Evolutionary conservation across 1,284 basidiomycete species (phyloP).

Genomic region (Apiotrichum porosum): DNA sequence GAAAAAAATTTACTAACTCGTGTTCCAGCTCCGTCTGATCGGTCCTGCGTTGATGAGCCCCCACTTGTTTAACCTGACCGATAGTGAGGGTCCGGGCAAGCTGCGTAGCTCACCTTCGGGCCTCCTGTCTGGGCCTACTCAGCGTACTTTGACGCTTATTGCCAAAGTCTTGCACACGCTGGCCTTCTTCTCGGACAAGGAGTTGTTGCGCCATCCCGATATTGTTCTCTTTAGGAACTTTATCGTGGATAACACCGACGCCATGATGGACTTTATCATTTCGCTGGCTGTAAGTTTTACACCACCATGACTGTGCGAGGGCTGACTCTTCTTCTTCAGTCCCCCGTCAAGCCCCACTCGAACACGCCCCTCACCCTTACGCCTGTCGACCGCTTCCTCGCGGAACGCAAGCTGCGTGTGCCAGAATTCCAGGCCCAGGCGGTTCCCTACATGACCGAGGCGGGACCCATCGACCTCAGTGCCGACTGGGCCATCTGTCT

Average conservation of each 20-base stretch:
- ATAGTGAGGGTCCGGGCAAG: neutral
- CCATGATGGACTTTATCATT: constrained; percentile 30
- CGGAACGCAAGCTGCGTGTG: constrained; percentile 11
- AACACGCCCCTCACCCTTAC: constrained; percentile 4
- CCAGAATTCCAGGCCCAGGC: constrained; percentile 10
- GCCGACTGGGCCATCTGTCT: constrained; percentile 25
- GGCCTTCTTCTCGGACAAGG: constrained; percentile 30
- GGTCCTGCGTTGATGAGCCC: constrained; percentile 35
- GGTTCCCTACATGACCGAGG: constrained; percentile 19
- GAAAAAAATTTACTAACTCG: too few relatives aligned
- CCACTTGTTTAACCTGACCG: constrained; percentile 30
- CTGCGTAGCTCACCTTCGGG: constrained; percentile 1
- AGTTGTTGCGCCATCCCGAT: constrained; percentile 22
- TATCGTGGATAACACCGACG: constrained; percentile 19
- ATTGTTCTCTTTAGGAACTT: constrained; percentile 19
- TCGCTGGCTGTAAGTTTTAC: constrained; percentile 6
- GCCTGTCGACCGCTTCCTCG: constrained; percentile 11
- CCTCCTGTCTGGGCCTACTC: constrained; percentile 13
- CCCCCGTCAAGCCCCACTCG: neutral
- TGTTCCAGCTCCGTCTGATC: constrained; percentile 28
- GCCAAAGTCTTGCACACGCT: constrained; percentile 34
- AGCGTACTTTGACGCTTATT: constrained; percentile 23
- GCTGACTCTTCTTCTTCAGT: neutral
- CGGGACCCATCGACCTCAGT: constrained; percentile 23
- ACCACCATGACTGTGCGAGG: too few relatives aligned